Conservation (phyloP, 177 flowering plant genomes). For the Tripterygium wilfordii region DNA sequence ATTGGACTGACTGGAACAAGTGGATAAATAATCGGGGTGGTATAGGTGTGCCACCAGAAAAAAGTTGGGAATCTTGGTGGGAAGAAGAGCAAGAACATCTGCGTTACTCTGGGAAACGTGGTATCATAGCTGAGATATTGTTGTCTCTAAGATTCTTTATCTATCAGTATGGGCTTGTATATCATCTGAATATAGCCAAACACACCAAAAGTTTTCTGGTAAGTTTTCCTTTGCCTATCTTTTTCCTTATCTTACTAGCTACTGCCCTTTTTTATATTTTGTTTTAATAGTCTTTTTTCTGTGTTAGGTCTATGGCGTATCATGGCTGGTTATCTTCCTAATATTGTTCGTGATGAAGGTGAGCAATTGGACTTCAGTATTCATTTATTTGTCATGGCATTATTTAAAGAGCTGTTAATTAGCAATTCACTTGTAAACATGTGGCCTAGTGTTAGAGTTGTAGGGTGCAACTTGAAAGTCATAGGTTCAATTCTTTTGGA, state of each 20-base stretch:
- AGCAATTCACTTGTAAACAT: too few species aligned
- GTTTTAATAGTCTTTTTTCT: neutral
- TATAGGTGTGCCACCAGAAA: conserved; percentile 12
- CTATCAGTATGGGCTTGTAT: conserved; percentile 16
- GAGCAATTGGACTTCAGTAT: neutral
- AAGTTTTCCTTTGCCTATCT: conserved; percentile 3
- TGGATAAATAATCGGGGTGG: conserved; percentile 19
- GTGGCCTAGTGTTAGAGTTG: too few species aligned
- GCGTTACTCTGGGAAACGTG: conserved; percentile 8
- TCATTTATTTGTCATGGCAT: neutral
- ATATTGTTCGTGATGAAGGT: conserved; percentile 42
- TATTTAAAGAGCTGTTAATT: too few species aligned
- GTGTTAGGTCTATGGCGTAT: conserved; percentile 39
- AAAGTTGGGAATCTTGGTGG: conserved; percentile 27
- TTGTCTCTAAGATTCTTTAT: conserved; percentile 13
- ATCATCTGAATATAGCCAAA: conserved; percentile 12
- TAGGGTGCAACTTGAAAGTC: neutral
- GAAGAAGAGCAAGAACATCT: conserved; percentile 19
- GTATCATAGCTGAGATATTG: conserved; percentile 5
- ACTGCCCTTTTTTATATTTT: neutral
- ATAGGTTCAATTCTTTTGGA: neutral
- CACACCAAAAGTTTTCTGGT: conserved; percentile 55
- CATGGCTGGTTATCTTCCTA: conserved; percentile 40
- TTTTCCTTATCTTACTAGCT: neutral
- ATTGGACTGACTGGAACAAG: conserved; percentile 17